Base-by-base conservation (phyloP, 139 green algal species). In the Ettlia oleoabundans region DNA sequence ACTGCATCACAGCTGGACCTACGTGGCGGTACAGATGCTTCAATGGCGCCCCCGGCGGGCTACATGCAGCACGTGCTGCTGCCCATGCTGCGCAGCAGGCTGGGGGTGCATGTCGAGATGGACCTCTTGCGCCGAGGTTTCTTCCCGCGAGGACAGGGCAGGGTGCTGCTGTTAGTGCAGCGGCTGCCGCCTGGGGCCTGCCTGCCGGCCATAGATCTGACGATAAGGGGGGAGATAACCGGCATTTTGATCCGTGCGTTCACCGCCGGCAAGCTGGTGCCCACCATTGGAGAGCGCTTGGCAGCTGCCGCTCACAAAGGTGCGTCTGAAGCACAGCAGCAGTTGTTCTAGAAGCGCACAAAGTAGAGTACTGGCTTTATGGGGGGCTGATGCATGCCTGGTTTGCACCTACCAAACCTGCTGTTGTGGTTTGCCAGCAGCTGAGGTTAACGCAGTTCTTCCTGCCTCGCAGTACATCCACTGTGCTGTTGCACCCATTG, bases 1-100 rank as follows among this genome's bases (percentile, higher is more conserved):
- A 26, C 73, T 1, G 53, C 26, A 18, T 82, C 82, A 18, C 35
- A 41, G 28, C 67, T 96, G 58, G 76, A 87, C 30, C 88, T 97
- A 52, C 82, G 78, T 0, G 94, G 93, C 2, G 94, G 94, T 53
- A 97, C 94, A 2, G 94, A 97, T 76, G 94, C 92, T 0, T 63
- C 87, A 38, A 89, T 95, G 78, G 94, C 94, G 1, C 94, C 94
- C 0, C 93, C 94, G 8, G 85, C 89, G 0, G 88, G 80, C 76
- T 97, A 97, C 87, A 67, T 93, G 53, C 76, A 89, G 62, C 87
- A 95, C 19, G 92, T 97, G 37, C 85, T 97, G 78, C 78, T 89
- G 62, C 94, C 94, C 13, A 85, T 83, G 35, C 88, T 97, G 42
- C 55, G 68, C 18, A 61, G 67, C 24, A 78, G 87, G n/a, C 80